phyloP scores from a whole-genome alignment of 2,329 filamentous ascomycete genomes.

The Diaporthe helianthi region DNA sequence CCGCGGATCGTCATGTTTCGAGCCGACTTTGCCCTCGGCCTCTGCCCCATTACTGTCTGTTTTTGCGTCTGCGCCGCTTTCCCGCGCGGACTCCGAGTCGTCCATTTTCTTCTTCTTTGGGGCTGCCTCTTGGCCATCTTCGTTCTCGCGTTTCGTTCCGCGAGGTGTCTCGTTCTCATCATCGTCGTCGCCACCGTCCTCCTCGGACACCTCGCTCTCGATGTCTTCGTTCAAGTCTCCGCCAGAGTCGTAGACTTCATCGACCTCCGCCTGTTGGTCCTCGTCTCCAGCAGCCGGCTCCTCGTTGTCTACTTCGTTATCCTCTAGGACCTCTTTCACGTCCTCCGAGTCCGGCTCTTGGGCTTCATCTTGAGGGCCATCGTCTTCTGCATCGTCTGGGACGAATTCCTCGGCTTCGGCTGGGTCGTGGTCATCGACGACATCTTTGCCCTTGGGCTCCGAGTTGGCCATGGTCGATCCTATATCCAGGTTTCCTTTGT shows the following conservation, averaged over 20 bases:
- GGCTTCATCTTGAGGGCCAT: neutral
- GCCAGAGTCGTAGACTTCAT: neutral
- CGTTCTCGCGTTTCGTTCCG: neutral
- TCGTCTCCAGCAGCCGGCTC: neutral
- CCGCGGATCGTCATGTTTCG: conserved; percentile 34
- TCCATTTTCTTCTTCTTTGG: conserved; percentile 21
- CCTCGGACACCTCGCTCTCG: conserved; percentile 1
- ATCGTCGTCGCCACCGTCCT: conserved; percentile 15
- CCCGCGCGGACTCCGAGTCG: neutral
- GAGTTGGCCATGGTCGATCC: neutral
- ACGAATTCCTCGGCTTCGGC: conserved; percentile 1
- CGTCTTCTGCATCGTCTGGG: neutral
- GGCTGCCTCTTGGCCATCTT: neutral
- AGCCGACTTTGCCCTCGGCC: conserved; percentile 31
- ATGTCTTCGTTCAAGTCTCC: neutral
- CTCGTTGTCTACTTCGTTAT: neutral
- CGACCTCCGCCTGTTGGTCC: conserved; percentile 1
- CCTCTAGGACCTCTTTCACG: neutral
- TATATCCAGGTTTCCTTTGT: neutral
- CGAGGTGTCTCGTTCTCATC: neutral
- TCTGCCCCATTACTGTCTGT: neutral
- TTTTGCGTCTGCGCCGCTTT: neutral
- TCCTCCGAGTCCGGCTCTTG: neutral
- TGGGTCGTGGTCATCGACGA: neutral
- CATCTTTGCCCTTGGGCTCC: neutral